phyloP scores from a whole-genome alignment of 2,329 filamentous ascomycete genomes.

The Claviceps cyperi region DNA sequence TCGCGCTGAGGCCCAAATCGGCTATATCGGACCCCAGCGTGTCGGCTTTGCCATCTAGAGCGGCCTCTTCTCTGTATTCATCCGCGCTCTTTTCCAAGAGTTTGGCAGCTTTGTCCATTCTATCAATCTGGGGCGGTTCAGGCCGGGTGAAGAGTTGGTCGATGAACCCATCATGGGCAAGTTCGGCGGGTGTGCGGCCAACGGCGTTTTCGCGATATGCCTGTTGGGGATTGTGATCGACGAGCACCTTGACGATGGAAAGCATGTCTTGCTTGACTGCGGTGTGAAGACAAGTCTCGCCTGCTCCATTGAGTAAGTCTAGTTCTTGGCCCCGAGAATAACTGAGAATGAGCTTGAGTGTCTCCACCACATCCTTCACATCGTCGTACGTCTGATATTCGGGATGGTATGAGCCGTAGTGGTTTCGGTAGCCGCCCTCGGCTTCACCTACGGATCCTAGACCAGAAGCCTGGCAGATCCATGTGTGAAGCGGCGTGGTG shows the following conservation, averaged over 20 bases:
- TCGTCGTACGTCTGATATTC: constrained; percentile 11
- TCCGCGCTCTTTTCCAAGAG: constrained; percentile 6
- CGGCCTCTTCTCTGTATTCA: constrained; percentile 1
- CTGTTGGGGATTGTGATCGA: constrained; percentile 43
- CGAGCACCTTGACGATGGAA: constrained; percentile 26
- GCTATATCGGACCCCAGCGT: constrained; percentile 10
- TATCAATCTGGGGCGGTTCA: background rate
- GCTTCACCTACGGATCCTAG: constrained; percentile 3
- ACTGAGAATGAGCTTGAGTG: constrained; percentile 35
- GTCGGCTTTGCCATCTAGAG: constrained; percentile 7
- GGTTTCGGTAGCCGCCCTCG: constrained; percentile 4
- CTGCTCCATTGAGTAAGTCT: constrained; percentile 45
- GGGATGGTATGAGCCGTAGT: constrained; percentile 1
- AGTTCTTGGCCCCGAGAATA: constrained; percentile 43
- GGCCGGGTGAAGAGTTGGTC: constrained; percentile 19
- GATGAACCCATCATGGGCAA: constrained; percentile 43
- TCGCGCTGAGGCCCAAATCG: constrained; percentile 14
- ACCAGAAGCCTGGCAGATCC: constrained; percentile 26
- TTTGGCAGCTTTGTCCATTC: constrained; percentile 2
- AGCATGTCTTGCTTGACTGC: constrained; percentile 27
- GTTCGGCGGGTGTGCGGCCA: constrained; percentile 57
- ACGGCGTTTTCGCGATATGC: constrained; percentile 62
- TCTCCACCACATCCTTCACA: constrained; percentile 20
- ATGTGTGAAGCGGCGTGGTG: constrained; percentile 49
- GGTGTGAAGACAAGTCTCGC: constrained; percentile 50